These are phyloP conservation scores for Acorus calamus DNA, from an alignment of 106 monocot species.

Conservation along the genomic window DNA sequence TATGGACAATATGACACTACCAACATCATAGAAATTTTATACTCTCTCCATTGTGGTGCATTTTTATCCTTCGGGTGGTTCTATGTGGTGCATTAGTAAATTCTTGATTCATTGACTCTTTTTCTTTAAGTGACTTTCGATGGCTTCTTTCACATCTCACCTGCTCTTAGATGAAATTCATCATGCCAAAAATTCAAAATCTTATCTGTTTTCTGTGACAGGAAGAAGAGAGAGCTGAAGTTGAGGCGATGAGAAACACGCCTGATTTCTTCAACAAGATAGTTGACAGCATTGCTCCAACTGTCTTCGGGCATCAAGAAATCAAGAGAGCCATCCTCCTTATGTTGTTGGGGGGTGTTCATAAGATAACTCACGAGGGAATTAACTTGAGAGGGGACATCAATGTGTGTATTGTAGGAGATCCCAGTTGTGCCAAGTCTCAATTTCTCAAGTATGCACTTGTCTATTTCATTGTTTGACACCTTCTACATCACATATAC, in stretches of 20 bases:
- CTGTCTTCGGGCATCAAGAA: slow-evolving; percentile 97
- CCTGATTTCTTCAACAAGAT: slow-evolving; percentile 97
- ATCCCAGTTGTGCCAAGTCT: slow-evolving; percentile 98
- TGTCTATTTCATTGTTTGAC: not conserved
- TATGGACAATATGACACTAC: too few relatives aligned
- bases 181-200: too few relatives aligned
- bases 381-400: slow-evolving; percentile 97
- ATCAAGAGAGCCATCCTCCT: slow-evolving; percentile 88
- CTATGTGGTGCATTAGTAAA: too few relatives aligned
- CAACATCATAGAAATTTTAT: too few relatives aligned
- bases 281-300: slow-evolving; percentile 93
- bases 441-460: slow-evolving; percentile 88
- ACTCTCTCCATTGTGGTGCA: too few relatives aligned
- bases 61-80: too few relatives aligned
- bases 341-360: slow-evolving; percentile 93
- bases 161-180: too few relatives aligned
- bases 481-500: not conserved
- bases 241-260: slow-evolving; percentile 62
- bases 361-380: slow-evolving; percentile 93
- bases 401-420: slow-evolving; percentile 98
- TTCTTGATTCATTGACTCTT: too few relatives aligned
- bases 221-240: slow-evolving; percentile 87
- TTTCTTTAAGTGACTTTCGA: not conserved
- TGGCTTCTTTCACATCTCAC: not conserved
- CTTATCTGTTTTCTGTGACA: slow-evolving; percentile 20